phyloP scores from a whole-genome alignment of 352 stramenopile genomes.

The Thraustochytrium striatum region DNA sequence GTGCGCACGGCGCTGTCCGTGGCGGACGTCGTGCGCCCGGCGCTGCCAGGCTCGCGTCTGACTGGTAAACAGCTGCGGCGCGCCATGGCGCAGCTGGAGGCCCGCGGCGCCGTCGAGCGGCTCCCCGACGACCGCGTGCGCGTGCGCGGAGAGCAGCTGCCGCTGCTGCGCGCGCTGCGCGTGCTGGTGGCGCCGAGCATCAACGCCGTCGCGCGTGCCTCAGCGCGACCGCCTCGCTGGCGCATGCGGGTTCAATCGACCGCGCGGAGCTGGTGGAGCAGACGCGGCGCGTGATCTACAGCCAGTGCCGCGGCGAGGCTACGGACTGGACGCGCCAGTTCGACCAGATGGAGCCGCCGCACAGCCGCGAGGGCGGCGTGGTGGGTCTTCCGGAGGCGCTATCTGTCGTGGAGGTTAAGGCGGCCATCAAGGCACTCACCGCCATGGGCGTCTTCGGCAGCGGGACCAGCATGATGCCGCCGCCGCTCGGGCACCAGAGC shows the following conservation, averaged over 20 bases:
- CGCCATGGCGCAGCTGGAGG: neutral
- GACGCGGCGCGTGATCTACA: neutral
- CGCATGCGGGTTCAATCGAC: neutral
- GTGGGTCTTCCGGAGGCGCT: conserved; percentile 12
- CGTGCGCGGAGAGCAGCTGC: neutral
- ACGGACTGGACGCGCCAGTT: neutral
- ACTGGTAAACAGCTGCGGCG: neutral
- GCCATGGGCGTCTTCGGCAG: neutral
- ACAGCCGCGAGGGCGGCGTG: too few species aligned
- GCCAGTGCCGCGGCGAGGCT: neutral
- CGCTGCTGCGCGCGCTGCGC: neutral
- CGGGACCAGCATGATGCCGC: neutral
- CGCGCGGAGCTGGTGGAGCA: neutral
- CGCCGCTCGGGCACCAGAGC: neutral
- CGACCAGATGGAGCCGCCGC: neutral
- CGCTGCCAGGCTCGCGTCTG: neutral
- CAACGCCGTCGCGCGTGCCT: neutral
- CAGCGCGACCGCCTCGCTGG: neutral
- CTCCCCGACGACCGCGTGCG: neutral
- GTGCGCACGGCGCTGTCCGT: neutral
- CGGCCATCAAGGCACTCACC: conserved; percentile 1
- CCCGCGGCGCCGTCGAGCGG: neutral
- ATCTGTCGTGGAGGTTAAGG: conserved; percentile 16
- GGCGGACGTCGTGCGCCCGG: neutral
- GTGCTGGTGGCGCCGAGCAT: neutral